Conservation (phyloP, 768 basidiomycete species). For the Panaeolus papilionaceus region DNA sequence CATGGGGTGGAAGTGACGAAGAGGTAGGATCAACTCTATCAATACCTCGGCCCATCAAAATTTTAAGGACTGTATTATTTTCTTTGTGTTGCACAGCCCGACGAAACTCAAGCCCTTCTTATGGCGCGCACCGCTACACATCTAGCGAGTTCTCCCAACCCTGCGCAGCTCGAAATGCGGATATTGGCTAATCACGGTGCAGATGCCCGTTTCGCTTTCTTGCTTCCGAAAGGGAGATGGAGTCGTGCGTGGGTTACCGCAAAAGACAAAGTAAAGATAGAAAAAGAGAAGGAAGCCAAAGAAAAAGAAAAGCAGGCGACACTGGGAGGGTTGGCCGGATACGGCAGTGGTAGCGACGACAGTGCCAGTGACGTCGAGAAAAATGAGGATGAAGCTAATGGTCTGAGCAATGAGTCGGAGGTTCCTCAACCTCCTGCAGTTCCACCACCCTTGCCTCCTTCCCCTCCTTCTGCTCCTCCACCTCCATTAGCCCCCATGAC, state of each 20-base stretch:
- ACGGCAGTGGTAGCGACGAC: constrained; percentile 50
- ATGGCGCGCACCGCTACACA: constrained; percentile 81
- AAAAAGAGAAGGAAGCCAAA: constrained; percentile 32
- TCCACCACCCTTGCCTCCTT: constrained; percentile 6
- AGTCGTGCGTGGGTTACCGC: constrained; percentile 62
- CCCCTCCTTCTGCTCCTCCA: background rate
- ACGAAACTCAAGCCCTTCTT: constrained; percentile 61
- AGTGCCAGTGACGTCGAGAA: constrained; percentile 38
- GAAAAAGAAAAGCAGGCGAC: constrained; percentile 36
- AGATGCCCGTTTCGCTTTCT: constrained; percentile 81
- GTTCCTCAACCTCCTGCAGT: background rate
- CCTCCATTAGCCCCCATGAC: constrained; percentile 3
- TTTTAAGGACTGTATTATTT: background rate
- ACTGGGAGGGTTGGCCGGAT: constrained; percentile 63
- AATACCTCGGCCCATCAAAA: background rate
- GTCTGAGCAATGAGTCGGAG: constrained; percentile 22
- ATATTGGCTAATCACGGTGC: constrained; percentile 86
- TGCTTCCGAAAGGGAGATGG: constrained; percentile 71
- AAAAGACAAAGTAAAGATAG: constrained; percentile 52
- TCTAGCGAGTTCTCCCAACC: constrained; percentile 72
- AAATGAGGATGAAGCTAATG: constrained; percentile 26
- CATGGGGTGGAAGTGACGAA: constrained; percentile 75
- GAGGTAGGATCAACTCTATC: constrained; percentile 50
- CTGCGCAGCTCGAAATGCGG: constrained; percentile 84
- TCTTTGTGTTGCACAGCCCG: constrained; percentile 49